Evolutionary conservation across 768 basidiomycete genomes (phyloP), one percentile per base, ranked within the genome.

Genomic region (Neoboletus magnificus): DNA sequence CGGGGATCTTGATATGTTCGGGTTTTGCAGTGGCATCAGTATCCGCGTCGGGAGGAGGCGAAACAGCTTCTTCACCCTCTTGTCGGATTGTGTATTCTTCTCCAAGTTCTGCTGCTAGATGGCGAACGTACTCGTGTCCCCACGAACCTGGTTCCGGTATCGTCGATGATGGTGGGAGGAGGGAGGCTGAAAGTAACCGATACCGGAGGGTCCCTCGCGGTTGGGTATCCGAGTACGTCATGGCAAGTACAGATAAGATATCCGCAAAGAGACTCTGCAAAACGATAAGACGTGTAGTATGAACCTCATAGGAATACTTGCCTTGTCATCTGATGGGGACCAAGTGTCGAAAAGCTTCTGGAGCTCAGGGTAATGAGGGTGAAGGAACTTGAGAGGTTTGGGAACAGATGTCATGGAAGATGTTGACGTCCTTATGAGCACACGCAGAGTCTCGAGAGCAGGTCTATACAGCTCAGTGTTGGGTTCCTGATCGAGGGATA

Each of bases 361-460:
- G 40, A 96, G 81, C 55, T 84, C 86, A 46, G 89, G 90, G 70
- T 96, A 99, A 69, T 93, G 89, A 33, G 94, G 95, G 53, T 94
- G 87, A 30, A 99, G 82, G 74, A 99, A 99, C 76, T 99, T 99
- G 55, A 99, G 81, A 29, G 97, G 97, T 77, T 99, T 98, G 1
- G 97, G 97, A 11, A 99, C 96, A 23, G 93, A 95, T 12, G 97
- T 99, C 96, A 99, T 98, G 7, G 94, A 97, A 16, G 92, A 95
- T 4, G 97, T 99, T 12, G 94, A 94, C 7, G 96, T 98, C 66
- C 93, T 82, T 66, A 98, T 98, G 41, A 98, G 79, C 8, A 90
- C 93, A 46, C 96, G 84, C 11, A 99, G 80, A 4, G 93, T 93
- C 76, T 99, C 96, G 15, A 99, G 80, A 27, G 96, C 93, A 23